These are phyloP conservation scores for Suillus luteus DNA, from an alignment of 768 basidiomycete species.

Conservation along the genomic window DNA sequence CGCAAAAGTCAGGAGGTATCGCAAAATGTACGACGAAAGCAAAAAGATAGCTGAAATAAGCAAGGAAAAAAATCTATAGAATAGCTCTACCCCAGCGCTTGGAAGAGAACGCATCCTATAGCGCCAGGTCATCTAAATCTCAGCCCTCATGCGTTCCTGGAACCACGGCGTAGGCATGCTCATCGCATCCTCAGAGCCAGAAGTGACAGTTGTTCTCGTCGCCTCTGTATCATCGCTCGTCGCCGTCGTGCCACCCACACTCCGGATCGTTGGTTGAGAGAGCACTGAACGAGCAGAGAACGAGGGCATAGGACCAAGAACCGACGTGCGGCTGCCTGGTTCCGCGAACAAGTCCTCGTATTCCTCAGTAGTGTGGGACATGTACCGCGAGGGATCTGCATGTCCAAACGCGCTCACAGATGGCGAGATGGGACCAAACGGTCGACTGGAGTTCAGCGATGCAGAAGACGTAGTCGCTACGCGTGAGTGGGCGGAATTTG, in stretches of 20 bases:
- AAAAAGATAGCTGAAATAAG: not conserved
- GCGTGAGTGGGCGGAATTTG: constrained; percentile 35
- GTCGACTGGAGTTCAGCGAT: constrained; percentile 47
- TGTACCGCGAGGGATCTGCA: constrained; percentile 17
- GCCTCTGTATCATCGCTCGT: constrained; percentile 33
- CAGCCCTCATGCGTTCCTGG: constrained; percentile 1
- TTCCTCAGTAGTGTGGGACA: constrained; percentile 6
- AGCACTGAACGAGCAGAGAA: constrained; percentile 27
- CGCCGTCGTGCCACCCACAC: constrained; percentile 31
- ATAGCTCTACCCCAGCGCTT: constrained; percentile 4
- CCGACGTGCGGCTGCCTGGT: constrained; percentile 26
- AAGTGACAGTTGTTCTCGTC: constrained; percentile 26
- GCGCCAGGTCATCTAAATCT: not conserved
- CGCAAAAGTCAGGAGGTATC: constrained; percentile 13
- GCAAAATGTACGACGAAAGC: not conserved
- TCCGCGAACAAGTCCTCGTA: constrained; percentile 6
- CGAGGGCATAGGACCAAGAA: constrained; percentile 37
- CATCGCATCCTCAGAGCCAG: constrained; percentile 5
- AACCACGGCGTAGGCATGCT: not conserved
- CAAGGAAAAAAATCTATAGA: constrained; percentile 1
- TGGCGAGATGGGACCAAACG: constrained; percentile 44
- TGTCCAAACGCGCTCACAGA: constrained; percentile 52
- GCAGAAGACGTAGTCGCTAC: constrained; percentile 37
- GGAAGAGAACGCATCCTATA: not conserved
- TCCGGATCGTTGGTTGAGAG: constrained; percentile 33